Evolutionary conservation across 2,329 filamentous ascomycete species (phyloP).

Genomic region (Fusarium pseudonygamai): DNA sequence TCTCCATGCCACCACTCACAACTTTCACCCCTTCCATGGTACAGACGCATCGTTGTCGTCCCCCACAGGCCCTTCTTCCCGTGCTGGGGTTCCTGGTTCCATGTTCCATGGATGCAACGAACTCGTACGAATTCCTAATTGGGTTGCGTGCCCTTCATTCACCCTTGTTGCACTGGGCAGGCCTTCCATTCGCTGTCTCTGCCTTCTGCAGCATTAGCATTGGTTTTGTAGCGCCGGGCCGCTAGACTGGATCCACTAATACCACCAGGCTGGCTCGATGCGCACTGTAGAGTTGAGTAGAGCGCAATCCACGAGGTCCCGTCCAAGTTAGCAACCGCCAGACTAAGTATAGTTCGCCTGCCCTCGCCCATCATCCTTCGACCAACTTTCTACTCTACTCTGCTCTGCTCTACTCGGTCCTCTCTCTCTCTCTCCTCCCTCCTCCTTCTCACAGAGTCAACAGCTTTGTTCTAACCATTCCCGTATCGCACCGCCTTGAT

Average conservation of each 20-base stretch:
- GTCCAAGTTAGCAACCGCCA: constrained; percentile 36
- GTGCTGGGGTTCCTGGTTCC: constrained; percentile 18
- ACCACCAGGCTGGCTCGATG: constrained; percentile 40
- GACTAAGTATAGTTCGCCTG: constrained; percentile 39
- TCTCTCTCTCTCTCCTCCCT: constrained; percentile 13
- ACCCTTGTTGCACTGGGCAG: constrained; percentile 16
- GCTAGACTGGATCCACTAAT: constrained; percentile 39
- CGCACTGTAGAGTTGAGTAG: constrained; percentile 28
- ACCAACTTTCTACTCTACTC: constrained; percentile 25
- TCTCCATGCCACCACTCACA: constrained; percentile 9
- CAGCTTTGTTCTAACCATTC: constrained; percentile 9
- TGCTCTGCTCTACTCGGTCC: neutral
- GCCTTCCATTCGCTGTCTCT: constrained; percentile 35
- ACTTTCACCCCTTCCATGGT: constrained; percentile 2
- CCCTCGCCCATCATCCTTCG: constrained; percentile 34
- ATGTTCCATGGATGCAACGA: constrained; percentile 16
- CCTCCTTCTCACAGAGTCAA: constrained; percentile 8
- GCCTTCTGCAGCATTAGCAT: constrained; percentile 31
- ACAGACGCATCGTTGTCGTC: neutral
- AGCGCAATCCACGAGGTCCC: constrained; percentile 26
- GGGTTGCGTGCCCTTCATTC: constrained; percentile 13
- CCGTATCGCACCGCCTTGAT: neutral
- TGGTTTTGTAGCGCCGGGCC: constrained; percentile 36
- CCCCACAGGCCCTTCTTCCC: constrained; percentile 24
- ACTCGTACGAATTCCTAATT: constrained; percentile 37